A percentile compares a stretch with the other conserved stretches of the same genome.
These are phyloP conservation scores for Tetrapisispora phaffii DNA, from an alignment of 805 yeast genomes.

Conservation along the genomic window DNA sequence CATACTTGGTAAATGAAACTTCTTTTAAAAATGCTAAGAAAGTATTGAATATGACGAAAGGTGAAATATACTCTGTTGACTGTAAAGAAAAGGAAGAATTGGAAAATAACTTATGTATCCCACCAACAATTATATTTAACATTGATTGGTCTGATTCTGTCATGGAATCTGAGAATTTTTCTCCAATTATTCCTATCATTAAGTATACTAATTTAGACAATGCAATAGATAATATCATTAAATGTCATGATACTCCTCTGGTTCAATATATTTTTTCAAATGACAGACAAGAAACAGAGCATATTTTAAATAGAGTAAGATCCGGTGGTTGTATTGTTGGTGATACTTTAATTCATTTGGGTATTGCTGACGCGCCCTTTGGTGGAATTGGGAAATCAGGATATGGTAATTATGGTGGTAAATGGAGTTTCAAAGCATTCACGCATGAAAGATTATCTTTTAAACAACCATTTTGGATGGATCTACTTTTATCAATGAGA, in stretches of 20 bases:
- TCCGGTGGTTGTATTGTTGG: constrained; percentile 67
- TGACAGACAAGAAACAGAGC: constrained; percentile 37
- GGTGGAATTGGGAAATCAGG: constrained; percentile 91
- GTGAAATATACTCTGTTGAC: constrained; percentile 23
- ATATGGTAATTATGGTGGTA: constrained; percentile 73
- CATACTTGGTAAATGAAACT: constrained; percentile 52
- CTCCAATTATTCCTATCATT: constrained; percentile 74
- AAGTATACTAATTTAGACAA: constrained; percentile 38
- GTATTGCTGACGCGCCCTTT: constrained; percentile 61
- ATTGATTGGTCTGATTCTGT: constrained; percentile 57
- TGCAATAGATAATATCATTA: constrained; percentile 36
- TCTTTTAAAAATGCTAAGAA: constrained; percentile 40
- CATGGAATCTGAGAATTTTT: constrained; percentile 74
- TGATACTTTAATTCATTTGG: constrained; percentile 66
- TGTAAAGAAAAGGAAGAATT: constrained; percentile 28
- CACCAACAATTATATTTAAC: constrained; percentile 65
- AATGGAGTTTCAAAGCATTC: constrained; percentile 57
- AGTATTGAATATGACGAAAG: constrained; percentile 41
- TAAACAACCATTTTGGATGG: constrained; percentile 57
- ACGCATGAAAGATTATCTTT: constrained; percentile 64
- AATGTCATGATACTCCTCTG: constrained; percentile 63
- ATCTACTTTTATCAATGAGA: constrained; percentile 46
- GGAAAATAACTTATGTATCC: constrained; percentile 38
- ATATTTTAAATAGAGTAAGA: constrained; percentile 44
- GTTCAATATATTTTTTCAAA: constrained; percentile 63